A percentile compares a stretch with the other conserved stretches of the same genome.
Evolutionary conservation across 345 rosid genomes (phyloP).

Genomic region (Hevea brasiliensis): DNA sequence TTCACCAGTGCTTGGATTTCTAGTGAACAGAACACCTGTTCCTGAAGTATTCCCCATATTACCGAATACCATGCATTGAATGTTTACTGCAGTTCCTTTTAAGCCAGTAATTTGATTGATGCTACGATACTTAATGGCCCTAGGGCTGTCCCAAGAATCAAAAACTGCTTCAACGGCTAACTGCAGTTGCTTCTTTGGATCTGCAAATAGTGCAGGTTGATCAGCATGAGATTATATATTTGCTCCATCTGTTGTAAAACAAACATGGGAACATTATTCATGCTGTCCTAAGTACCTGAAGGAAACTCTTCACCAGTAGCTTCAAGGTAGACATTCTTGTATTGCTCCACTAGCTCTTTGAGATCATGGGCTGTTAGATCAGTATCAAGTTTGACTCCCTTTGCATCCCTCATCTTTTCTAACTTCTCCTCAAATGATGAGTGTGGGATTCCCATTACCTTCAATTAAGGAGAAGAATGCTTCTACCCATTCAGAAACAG

Average conservation of each 20-base stretch:
- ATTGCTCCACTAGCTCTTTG: constrained; percentile 74
- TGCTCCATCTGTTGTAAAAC: not conserved
- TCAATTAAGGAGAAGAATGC: constrained; percentile 14
- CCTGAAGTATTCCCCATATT: constrained; percentile 97
- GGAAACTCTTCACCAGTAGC: constrained; percentile 73
- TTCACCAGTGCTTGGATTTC: constrained; percentile 93
- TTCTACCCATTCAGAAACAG: constrained; percentile 12
- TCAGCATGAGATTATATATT: not conserved
- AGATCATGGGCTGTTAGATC: constrained; percentile 73
- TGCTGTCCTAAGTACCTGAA: constrained; percentile 57
- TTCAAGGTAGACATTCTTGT: constrained; percentile 70
- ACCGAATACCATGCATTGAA: constrained; percentile 94
- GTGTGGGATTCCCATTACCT: constrained; percentile 93
- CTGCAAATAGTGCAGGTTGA: constrained; percentile 33
- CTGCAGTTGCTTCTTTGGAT: constrained; percentile 70
- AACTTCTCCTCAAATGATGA: constrained; percentile 74
- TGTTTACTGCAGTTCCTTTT: constrained; percentile 89
- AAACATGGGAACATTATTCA: not conserved
- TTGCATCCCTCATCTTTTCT: constrained; percentile 60
- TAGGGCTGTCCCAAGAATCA: constrained; percentile 90
- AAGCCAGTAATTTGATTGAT: constrained; percentile 88
- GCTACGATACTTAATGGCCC: constrained; percentile 79
- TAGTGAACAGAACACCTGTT: constrained; percentile 90
- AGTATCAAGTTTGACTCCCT: constrained; percentile 67
- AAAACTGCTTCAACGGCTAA: constrained; percentile 78